Evolutionary conservation across 2,329 filamentous ascomycete species (phyloP).

Genomic region (Monilinia laxa): DNA sequence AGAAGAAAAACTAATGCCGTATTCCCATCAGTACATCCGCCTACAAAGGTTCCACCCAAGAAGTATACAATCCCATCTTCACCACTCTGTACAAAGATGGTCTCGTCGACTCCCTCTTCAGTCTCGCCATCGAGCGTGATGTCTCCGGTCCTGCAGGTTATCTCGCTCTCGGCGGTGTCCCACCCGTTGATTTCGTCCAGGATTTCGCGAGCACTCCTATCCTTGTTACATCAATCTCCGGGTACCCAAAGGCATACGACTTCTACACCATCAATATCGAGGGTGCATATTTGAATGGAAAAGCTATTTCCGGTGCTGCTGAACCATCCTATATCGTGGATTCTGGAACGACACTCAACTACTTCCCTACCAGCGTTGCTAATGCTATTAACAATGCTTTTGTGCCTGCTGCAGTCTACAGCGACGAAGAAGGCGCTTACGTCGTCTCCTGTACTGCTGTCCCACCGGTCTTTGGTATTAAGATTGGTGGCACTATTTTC

Average conservation of each 20-base stretch:
- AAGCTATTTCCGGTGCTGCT: slow-evolving; percentile 15
- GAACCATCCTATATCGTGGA: slow-evolving; percentile 41
- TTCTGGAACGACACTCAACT: slow-evolving; percentile 46
- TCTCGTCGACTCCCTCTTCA: slow-evolving; percentile 48
- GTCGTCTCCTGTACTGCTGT: slow-evolving; percentile 46
- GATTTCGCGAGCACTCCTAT: slow-evolving; percentile 31
- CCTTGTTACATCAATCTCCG: slow-evolving; percentile 30
- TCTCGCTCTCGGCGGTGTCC: slow-evolving; percentile 51
- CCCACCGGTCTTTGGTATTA: slow-evolving; percentile 45
- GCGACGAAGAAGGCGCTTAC: slow-evolving; percentile 39
- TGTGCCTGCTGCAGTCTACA: slow-evolving; percentile 44
- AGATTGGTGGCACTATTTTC: slow-evolving; percentile 42
- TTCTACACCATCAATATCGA: slow-evolving; percentile 34
- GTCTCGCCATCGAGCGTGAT: slow-evolving; percentile 47
- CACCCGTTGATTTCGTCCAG: slow-evolving; percentile 42
- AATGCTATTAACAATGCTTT: slow-evolving; percentile 45
- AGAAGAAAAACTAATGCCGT: background rate
- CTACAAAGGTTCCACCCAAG: slow-evolving; percentile 28
- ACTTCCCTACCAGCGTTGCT: slow-evolving; percentile 44
- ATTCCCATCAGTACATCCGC: slow-evolving; percentile 33
- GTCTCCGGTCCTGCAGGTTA: slow-evolving; percentile 43
- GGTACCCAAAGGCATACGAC: slow-evolving; percentile 25
- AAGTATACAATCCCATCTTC: slow-evolving; percentile 50
- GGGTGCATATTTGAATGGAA: slow-evolving; percentile 21
- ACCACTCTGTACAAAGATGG: slow-evolving; percentile 48